Evolutionary conservation across 2,329 filamentous ascomycete genomes (phyloP), one percentile per base, ranked within the genome.

Genomic region (Curvularia eragrostidis): DNA sequence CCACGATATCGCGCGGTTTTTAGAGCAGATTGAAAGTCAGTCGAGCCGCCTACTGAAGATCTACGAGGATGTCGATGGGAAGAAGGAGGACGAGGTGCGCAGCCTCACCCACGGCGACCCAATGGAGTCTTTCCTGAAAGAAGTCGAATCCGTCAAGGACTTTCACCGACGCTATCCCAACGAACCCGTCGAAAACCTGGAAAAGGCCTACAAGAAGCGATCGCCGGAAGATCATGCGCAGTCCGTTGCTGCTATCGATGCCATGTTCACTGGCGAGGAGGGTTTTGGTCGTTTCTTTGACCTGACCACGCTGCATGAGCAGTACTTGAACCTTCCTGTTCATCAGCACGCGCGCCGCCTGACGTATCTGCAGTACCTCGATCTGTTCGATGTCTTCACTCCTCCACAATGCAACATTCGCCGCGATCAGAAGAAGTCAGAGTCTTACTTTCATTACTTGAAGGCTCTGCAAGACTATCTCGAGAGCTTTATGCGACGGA

Each of bases 221-320:
- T 81, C 84, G 41, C 84, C 83, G 12, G 87, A 87, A 42, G 88
- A 89, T 63, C 85, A 87, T 48, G 71, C 69, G 4, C 86, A 89
- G 46, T 80, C 83, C 1, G 77, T 85, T 54, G 87, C 86, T 42
- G 87, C 93, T 51, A 89, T 97, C 47, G 94, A 98, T 72, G 87
- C 87, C 56, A 90, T 98, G 82, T 99, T 99, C 77, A 96, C 93
- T 0, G 95, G 95, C 61, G 96, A 99, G 78, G 95, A 99, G 77
- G 90, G 89, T 0, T 97, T 90, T 70, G 95, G 95, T 42, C 90
- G 92, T 67, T 99, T 91, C 78, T 91, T 99, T 70, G 95, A 99
- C 76, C 80, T 99, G 46, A 94, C 90, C 18, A 85, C 83, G 38
- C 86, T 88, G 65, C 93, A 98, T 77, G 94, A 98, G 72, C 84